Percentiles rank a stretch among this genome's conserved stretches.
phyloP scores from a whole-genome alignment of 2,329 filamentous ascomycete species.

The Didymella segeticola region DNA sequence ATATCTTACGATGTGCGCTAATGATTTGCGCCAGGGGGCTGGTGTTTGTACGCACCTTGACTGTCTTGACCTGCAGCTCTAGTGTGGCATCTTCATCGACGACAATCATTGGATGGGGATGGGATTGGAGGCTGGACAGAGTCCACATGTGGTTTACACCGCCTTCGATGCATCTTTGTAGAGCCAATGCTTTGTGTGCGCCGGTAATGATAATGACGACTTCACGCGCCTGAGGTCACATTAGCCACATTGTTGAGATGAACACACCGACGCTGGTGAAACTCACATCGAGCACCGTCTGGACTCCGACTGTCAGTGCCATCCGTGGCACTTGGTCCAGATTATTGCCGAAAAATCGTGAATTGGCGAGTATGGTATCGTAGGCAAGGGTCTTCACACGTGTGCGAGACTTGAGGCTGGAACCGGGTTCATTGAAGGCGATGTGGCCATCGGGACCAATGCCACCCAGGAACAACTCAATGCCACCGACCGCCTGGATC shows the following conservation, averaged over 20 bases:
- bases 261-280: slow-evolving; percentile 10
- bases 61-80: slow-evolving; percentile 56
- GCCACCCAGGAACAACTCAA: slow-evolving; percentile 84
- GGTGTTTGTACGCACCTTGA: slow-evolving; percentile 23
- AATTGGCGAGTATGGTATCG: slow-evolving; percentile 86
- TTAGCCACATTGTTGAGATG: slow-evolving; percentile 23
- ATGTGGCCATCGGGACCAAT: slow-evolving; percentile 89
- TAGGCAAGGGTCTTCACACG: slow-evolving; percentile 87
- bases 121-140: slow-evolving; percentile 78
- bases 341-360: slow-evolving; percentile 81
- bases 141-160: slow-evolving; percentile 93
- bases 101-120: slow-evolving; percentile 81
- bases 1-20: not conserved
- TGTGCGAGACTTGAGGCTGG: slow-evolving; percentile 76
- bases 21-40: slow-evolving; percentile 8
- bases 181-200: slow-evolving; percentile 78
- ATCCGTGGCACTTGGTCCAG: slow-evolving; percentile 76
- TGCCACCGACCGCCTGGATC: slow-evolving; percentile 76
- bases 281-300: slow-evolving; percentile 75
- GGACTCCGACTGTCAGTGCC: slow-evolving; percentile 84
- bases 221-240: slow-evolving; percentile 64
- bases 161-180: slow-evolving; percentile 81
- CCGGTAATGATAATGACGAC: slow-evolving; percentile 84
- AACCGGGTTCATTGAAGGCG: slow-evolving; percentile 89
- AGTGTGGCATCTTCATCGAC: slow-evolving; percentile 75